These are phyloP conservation scores for Neofusicoccum sp. DNA, from an alignment of 2,329 filamentous ascomycete species.

Conservation along the genomic window DNA sequence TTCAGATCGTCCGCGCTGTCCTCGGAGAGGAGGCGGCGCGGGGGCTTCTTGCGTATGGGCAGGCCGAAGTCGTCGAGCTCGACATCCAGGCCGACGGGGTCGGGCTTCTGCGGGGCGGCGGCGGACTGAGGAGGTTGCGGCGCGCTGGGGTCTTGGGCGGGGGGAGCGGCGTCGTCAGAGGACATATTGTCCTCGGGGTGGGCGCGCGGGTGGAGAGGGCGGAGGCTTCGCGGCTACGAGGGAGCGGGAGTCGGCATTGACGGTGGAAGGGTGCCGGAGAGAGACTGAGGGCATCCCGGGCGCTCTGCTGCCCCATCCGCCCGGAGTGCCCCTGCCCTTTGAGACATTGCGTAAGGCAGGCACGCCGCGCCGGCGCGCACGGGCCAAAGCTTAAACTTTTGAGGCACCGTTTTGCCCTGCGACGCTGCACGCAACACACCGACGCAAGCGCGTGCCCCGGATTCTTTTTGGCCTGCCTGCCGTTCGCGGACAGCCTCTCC, in stretches of 20 bases:
- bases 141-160: neutral
- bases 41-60: slow-evolving; percentile 50
- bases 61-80: slow-evolving; percentile 72
- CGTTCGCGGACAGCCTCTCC: neutral
- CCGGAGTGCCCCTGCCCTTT: slow-evolving; percentile 12
- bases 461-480: neutral
- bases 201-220: neutral
- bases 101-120: neutral
- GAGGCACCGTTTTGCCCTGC: slow-evolving; percentile 6
- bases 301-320: slow-evolving; percentile 13
- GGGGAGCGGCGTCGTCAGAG: neutral
- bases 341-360: slow-evolving; percentile 17
- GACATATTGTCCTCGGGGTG: neutral
- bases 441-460: neutral
- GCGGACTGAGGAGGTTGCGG: slow-evolving; percentile 5
- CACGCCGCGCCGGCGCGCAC: slow-evolving; percentile 13
- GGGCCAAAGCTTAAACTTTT: slow-evolving; percentile 17
- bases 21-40: slow-evolving; percentile 30
- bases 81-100: slow-evolving; percentile 18
- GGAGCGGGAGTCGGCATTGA: slow-evolving; percentile 15
- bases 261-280: neutral
- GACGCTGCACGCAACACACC: slow-evolving; percentile 7
- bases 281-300: neutral
- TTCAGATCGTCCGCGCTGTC: slow-evolving; percentile 27
- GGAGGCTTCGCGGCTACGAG: neutral